A percentile compares a stretch with the other conserved stretches of the same genome.
These are phyloP conservation scores for Trichoderma koningii DNA, from an alignment of 2,329 filamentous ascomycete genomes.

Conservation along the genomic window DNA sequence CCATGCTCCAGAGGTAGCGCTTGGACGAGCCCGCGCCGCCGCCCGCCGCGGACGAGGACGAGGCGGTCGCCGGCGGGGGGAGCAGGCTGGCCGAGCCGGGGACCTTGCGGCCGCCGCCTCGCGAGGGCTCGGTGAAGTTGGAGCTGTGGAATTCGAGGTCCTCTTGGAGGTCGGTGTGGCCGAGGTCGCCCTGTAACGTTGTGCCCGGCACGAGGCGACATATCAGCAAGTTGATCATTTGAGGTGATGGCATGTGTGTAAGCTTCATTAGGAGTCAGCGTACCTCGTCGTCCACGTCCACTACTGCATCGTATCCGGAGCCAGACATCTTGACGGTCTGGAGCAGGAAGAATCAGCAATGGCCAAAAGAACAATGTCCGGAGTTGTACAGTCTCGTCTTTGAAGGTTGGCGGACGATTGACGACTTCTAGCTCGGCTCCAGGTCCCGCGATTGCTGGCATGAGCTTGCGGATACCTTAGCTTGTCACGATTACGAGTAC, in stretches of 20 bases:
- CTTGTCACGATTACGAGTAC: not conserved
- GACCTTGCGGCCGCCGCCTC: conserved; percentile 48
- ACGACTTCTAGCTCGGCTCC: no score
- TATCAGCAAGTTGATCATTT: conserved; percentile 21
- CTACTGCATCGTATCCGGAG: conserved; percentile 94
- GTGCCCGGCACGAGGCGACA: not conserved
- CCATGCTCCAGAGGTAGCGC: conserved; percentile 87
- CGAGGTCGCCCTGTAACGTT: conserved; percentile 79
- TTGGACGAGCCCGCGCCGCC: conserved; percentile 56
- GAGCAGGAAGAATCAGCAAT: not conserved
- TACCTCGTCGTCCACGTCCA: conserved; percentile 96
- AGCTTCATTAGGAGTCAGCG: conserved; percentile 11
- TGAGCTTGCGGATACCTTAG: conserved; percentile 20
- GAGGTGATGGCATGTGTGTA: not conserved
- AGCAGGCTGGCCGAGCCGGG: conserved; percentile 47
- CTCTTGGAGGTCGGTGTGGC: conserved; percentile 96
- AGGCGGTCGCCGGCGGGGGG: conserved; percentile 59
- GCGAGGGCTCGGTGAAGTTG: conserved; percentile 65
- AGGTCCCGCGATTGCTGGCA: conserved; percentile 5
- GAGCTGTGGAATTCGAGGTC: conserved; percentile 99
- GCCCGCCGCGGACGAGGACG: conserved; percentile 36
- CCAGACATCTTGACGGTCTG: conserved; percentile 63
- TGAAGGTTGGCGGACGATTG: not conserved
- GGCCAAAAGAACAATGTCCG: not conserved
- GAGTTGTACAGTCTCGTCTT: not conserved